Base-by-base conservation (phyloP, 2,329 filamentous ascomycete species). In the Trichophyton rubrum region DNA sequence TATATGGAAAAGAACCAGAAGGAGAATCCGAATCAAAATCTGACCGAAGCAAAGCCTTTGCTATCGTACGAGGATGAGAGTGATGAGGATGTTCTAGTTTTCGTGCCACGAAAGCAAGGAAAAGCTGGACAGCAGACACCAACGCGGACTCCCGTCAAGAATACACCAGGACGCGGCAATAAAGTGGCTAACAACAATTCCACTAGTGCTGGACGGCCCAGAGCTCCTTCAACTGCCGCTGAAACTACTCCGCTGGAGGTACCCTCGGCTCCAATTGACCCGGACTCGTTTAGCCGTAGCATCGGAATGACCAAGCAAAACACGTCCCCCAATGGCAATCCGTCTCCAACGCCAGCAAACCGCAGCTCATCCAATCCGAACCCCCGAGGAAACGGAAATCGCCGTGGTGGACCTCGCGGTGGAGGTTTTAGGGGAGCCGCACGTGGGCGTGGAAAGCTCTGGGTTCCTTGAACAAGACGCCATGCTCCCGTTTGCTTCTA, bases 11-110 rank as follows among this genome's bases (percentile, higher is more conserved):
- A 76, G 65, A 77, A 69, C 13, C 71, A 73, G 61, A 64, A 65
- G 2, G 58, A 67, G 59, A 20, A 7, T n/a, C 51, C 17, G 27
- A 35, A 3, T n/a, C 51, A 55, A 20, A 53, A 62, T 35, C 41
- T 5, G 20, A 27, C 57, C 30, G 51, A 68, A 3, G 73, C 74
- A 7, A 77, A 77, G 64, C 71, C 3, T 3, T 66, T 78, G 4
- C 71, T 78, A 55, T 74, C 75, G 6, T 78, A 78, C 62, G 75
- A 78, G 40, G 75, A 74, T n/a, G 75, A 78, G 13, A 78, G 74
- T 41, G 76, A 78, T 22, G 76, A 78, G 61, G 76, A 78, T 64
- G 75, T 77, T 61, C 68, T 78, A 30, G 75, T 78, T 1, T 78
- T 78, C 61, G 72, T 76, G 30, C 74, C 74, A 27, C 73, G 74